A percentile compares a stretch with the other conserved stretches of the same genome.
Evolutionary conservation across 805 yeast genomes (phyloP).

Genomic region (Kuraishia piskuri): DNA sequence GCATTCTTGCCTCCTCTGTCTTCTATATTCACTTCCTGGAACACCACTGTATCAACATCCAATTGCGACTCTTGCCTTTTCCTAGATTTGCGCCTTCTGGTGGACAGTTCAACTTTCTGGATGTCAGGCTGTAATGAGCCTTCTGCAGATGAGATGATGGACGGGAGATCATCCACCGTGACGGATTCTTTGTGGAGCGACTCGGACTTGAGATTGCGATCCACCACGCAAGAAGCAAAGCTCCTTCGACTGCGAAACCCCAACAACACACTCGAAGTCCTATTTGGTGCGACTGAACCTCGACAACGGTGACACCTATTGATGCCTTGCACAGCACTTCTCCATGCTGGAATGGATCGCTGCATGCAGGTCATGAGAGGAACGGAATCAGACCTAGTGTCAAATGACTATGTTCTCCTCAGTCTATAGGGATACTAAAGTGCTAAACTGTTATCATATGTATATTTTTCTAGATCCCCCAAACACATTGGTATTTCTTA

Average conservation of each 20-base stretch:
- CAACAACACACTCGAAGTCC: background rate
- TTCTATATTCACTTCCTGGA: background rate
- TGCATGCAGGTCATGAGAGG: background rate
- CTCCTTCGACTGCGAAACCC: background rate
- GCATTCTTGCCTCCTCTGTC: constrained; percentile 2
- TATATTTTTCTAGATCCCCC: background rate
- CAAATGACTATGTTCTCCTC: background rate
- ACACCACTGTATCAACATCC: background rate
- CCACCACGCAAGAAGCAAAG: background rate
- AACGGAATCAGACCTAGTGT: background rate
- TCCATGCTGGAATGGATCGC: background rate
- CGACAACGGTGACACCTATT: background rate
- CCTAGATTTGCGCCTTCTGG: background rate
- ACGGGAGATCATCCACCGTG: background rate
- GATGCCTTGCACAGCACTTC: background rate
- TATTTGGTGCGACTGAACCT: background rate
- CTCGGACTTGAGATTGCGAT: background rate
- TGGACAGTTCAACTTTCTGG: background rate
- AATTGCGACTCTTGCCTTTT: background rate
- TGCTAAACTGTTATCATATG: too few species aligned
- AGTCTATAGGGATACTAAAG: background rate
- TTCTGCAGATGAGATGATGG: background rate
- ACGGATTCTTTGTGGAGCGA: background rate
- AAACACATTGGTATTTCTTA: too few species aligned
- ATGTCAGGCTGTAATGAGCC: background rate